A percentile compares a stretch with the other conserved stretches of the same genome.
Conservation (phyloP, 1,139 yeast species). For the Debaryomyces robertsiae region DNA sequence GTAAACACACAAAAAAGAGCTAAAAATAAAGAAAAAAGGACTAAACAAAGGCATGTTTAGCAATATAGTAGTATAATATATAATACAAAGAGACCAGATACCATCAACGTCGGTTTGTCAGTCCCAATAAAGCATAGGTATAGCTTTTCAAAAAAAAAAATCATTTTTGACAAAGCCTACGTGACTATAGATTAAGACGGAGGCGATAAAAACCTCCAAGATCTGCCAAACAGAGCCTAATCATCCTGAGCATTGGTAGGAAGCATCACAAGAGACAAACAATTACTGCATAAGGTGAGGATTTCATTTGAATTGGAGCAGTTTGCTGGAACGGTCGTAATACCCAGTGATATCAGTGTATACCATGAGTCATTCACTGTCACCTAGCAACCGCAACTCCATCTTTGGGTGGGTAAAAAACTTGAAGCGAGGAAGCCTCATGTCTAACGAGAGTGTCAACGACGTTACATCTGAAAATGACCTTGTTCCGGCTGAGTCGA, state of each 20-base stretch:
- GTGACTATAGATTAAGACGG: no score
- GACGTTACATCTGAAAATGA: conserved; percentile 40
- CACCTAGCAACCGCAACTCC: conserved; percentile 45
- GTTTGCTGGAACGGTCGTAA: no score
- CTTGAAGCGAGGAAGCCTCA: conserved; percentile 41
- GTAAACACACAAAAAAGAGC: not conserved
- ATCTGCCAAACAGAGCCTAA: no score
- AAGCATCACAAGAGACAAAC: no score
- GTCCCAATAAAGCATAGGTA: no score
- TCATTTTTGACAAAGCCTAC: no score
- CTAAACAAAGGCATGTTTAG: not conserved
- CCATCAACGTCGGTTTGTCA: not conserved
- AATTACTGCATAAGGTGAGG: no score
- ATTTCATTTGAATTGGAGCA: no score
- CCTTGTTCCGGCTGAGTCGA: conserved; percentile 24
- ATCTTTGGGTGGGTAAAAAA: conserved; percentile 54
- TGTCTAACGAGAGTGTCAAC: conserved; percentile 45
- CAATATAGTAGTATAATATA: not conserved
- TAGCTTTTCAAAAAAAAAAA: no score
- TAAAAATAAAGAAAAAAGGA: conserved; percentile 1
- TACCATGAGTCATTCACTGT: conserved; percentile 43
- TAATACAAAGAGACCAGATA: not conserved
- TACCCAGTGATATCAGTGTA: not conserved
- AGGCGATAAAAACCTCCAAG: no score
- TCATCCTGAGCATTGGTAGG: no score